Base-by-base conservation (phyloP, 768 basidiomycete species). In the Butyriboletus loyo region DNA sequence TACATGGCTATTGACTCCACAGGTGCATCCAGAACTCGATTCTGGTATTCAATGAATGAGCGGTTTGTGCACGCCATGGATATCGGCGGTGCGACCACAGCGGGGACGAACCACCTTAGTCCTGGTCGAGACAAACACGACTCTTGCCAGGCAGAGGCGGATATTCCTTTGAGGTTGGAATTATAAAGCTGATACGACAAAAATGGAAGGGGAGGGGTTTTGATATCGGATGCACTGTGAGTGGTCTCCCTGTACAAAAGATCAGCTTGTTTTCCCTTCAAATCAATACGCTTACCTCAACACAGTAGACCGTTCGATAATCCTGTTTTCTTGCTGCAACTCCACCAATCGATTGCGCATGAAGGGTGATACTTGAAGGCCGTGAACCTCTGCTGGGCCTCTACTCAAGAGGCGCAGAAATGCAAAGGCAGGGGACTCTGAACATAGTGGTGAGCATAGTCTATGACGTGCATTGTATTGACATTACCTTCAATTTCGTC, bases 31-130 rank as follows among this genome's bases (percentile, higher is more conserved):
- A 81, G 66, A 15, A 83, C 48, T 24, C 76, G 73, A 28, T 76
- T 68, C 70, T 90, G 85, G 35, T 75, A 74, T 64, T 96, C 90
- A 30, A 89, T 63, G 73, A 92, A 97, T 7, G 85, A 80, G 41
- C 92, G 84, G 66, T 92, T 82, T 36, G 81, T 78, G 64, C 87
- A 91, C 57, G 83, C 77, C 54, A 89, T 72, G 25, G 80, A 67
- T 54, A 97, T 87, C 0, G 90, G 81, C 4, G 96, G 96, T 0
- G 96, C 96, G 30, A 92, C 81, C 8, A 76, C 93, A 9, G 85
- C 75, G n/a, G 92, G 91, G 17, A 90, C 76, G 69, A 86, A 91
- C 86, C 93, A 97, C 58, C 84, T 85, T 58, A 94, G 77, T 14
- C 81, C 81, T 2, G 82, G 83, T 35, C 90, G 83, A 35, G 91